Evolutionary conservation across 129 eudicot genomes (phyloP).

Genomic region (Lactuca sativa): DNA sequence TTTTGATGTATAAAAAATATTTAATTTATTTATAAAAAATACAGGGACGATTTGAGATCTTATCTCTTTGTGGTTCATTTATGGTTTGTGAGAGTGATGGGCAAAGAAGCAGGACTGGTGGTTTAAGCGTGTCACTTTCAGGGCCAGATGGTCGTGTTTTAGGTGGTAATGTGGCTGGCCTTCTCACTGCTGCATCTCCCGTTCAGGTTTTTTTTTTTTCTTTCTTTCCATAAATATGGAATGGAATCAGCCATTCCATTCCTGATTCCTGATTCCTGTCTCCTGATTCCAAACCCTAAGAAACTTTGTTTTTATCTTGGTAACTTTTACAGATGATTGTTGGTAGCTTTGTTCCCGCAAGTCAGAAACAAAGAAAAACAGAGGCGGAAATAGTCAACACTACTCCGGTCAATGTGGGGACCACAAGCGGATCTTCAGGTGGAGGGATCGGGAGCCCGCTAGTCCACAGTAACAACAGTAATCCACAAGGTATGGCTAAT

Average conservation of each 20-base stretch:
- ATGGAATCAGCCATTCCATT: background rate
- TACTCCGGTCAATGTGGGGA: conserved; percentile 16
- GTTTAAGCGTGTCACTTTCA: conserved; percentile 57
- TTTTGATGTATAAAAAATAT: background rate
- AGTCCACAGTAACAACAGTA: conserved; percentile 33
- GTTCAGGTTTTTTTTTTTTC: conserved; percentile 52
- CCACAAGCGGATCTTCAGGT: conserved; percentile 48
- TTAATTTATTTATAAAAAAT: background rate
- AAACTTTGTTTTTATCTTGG: background rate
- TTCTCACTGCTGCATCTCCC: conserved; percentile 60
- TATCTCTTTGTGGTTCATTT: conserved; percentile 60
- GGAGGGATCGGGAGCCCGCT: conserved; percentile 47
- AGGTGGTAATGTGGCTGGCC: conserved; percentile 81
- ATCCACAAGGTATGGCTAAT: conserved; percentile 31
- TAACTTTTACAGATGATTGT: conserved; percentile 41
- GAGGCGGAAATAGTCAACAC: background rate
- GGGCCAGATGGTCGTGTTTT: conserved; percentile 69
- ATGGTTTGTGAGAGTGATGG: conserved; percentile 44
- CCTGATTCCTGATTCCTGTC: too few relatives aligned
- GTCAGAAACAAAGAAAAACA: conserved; percentile 22
- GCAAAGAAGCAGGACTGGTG: conserved; percentile 43
- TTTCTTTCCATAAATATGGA: background rate
- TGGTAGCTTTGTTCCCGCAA: conserved; percentile 40
- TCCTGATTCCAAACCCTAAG: too few relatives aligned
- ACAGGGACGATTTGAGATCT: conserved; percentile 66